Evolutionary conservation across 495 filamentous ascomycete species (phyloP).

Genomic region (Filosporella fistucella): DNA sequence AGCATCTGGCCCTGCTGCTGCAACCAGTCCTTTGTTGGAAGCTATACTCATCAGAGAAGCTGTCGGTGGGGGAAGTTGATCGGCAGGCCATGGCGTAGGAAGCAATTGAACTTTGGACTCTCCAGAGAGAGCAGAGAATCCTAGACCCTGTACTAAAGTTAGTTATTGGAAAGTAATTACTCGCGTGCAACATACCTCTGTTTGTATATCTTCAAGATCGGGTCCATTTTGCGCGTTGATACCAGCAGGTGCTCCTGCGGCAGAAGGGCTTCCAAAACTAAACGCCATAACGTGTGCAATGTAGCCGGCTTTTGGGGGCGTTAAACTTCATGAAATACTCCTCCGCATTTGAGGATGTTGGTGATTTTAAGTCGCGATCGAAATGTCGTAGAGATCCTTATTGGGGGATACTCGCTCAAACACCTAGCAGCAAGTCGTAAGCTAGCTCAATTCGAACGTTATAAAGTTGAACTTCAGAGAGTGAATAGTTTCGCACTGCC

Average conservation of each 20-base stretch:
- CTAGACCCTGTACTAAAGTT: slow-evolving; percentile 56
- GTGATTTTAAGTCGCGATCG: too few relatives aligned
- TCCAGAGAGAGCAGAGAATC: slow-evolving; percentile 73
- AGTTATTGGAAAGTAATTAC: background rate
- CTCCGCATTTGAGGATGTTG: slow-evolving; percentile 12
- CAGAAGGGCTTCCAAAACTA: slow-evolving; percentile 30
- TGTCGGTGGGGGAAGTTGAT: slow-evolving; percentile 70
- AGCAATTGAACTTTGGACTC: slow-evolving; percentile 79
- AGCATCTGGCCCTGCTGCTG: slow-evolving; percentile 78
- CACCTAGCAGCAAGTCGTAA: too few relatives aligned
- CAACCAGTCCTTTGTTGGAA: slow-evolving; percentile 72
- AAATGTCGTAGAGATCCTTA: too few relatives aligned
- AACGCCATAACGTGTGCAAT: slow-evolving; percentile 59
- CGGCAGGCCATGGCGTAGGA: slow-evolving; percentile 70
- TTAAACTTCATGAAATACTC: slow-evolving; percentile 20
- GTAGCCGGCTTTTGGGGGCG: slow-evolving; percentile 22
- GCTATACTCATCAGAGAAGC: slow-evolving; percentile 85
- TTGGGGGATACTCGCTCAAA: too few relatives aligned
- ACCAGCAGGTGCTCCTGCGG: slow-evolving; percentile 5
- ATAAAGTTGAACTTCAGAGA: too few relatives aligned
- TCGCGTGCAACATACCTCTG: slow-evolving; percentile 39
- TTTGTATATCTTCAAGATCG: slow-evolving; percentile 56
- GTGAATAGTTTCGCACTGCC: too few relatives aligned
- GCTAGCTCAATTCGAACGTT: too few relatives aligned
- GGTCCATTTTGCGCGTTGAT: slow-evolving; percentile 41